Conservation (phyloP, 1,139 yeast genomes). For the Saccharomyces hybrid region DNA sequence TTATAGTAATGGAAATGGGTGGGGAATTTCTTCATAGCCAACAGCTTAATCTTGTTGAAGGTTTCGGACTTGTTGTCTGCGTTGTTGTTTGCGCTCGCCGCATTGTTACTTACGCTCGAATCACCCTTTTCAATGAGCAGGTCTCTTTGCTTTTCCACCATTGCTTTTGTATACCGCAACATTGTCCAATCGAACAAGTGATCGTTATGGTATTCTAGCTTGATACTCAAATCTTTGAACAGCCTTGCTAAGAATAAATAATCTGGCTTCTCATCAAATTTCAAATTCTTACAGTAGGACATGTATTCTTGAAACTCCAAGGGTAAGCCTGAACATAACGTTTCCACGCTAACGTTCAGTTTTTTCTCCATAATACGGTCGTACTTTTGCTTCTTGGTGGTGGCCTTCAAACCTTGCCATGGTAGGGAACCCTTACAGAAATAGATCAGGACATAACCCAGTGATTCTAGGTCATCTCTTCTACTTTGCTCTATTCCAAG, state of each 20-base stretch:
- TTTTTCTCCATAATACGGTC: slow-evolving; percentile 96
- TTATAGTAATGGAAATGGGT: slow-evolving; percentile 33
- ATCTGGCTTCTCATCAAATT: slow-evolving; percentile 96
- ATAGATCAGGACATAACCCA: slow-evolving; percentile 90
- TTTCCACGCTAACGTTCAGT: slow-evolving; percentile 85
- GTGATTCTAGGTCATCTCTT: slow-evolving; percentile 91
- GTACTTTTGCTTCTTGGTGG: slow-evolving; percentile 93
- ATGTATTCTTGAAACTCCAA: slow-evolving; percentile 82
- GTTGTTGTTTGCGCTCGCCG: slow-evolving; percentile 8
- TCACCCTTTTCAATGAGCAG: slow-evolving; percentile 13
- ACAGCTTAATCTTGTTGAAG: slow-evolving; percentile 28
- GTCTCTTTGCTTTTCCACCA: slow-evolving; percentile 31
- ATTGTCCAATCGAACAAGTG: slow-evolving; percentile 97
- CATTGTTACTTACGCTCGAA: slow-evolving; percentile 8
- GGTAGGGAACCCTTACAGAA: slow-evolving; percentile 92
- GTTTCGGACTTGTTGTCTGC: slow-evolving; percentile 27
- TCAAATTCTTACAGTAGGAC: slow-evolving; percentile 79
- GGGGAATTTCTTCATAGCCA: slow-evolving; percentile 32
- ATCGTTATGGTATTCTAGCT: slow-evolving; percentile 88
- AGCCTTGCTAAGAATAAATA: slow-evolving; percentile 82
- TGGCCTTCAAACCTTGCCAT: no score
- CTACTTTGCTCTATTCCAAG: slow-evolving; percentile 94
- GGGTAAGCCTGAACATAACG: slow-evolving; percentile 87
- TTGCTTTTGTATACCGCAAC: slow-evolving; percentile 66
- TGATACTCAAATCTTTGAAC: slow-evolving; percentile 80